Conservation (phyloP, 352 stramenopile genomes). For the Phytophthora niederhauseri region DNA sequence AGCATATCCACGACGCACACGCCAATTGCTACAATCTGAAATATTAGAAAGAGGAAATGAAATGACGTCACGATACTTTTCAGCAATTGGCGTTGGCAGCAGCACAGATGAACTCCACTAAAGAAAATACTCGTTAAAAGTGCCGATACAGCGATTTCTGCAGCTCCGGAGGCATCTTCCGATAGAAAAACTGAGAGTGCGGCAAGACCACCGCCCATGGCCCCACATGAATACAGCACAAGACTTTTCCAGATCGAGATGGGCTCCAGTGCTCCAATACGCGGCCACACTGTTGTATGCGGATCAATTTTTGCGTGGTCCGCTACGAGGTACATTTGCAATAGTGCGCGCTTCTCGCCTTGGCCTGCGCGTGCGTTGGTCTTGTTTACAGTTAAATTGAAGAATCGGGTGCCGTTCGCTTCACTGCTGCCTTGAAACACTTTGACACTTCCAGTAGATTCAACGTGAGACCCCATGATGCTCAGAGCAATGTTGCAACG, state of each 20-base stretch:
- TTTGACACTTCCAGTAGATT: not conserved
- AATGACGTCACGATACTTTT: conserved; percentile 1
- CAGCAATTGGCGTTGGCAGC: not conserved
- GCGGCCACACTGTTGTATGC: conserved; percentile 15
- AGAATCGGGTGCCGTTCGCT: not conserved
- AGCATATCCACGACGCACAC: conserved; percentile 1
- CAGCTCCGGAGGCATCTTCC: not conserved
- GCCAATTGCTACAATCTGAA: conserved; percentile 1
- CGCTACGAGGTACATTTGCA: not conserved
- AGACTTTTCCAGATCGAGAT: conserved; percentile 2
- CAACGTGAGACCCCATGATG: not conserved
- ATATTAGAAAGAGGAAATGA: conserved; percentile 10
- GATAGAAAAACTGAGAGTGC: conserved; percentile 4
- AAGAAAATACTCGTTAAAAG: not conserved
- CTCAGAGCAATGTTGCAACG: not conserved
- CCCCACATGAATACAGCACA: conserved; percentile 7
- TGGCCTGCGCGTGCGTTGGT: not conserved
- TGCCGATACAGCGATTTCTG: conserved; percentile 3
- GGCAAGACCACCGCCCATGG: not conserved
- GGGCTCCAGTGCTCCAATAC: not conserved
- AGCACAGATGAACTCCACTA: conserved; percentile 3
- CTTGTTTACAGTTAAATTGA: not conserved
- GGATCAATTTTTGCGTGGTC: conserved; percentile 8
- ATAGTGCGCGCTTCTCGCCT: not conserved
- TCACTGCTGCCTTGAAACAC: not conserved